Evolutionary conservation across 352 stramenopile species (phyloP).

Genomic region (Phytophthora meadii): DNA sequence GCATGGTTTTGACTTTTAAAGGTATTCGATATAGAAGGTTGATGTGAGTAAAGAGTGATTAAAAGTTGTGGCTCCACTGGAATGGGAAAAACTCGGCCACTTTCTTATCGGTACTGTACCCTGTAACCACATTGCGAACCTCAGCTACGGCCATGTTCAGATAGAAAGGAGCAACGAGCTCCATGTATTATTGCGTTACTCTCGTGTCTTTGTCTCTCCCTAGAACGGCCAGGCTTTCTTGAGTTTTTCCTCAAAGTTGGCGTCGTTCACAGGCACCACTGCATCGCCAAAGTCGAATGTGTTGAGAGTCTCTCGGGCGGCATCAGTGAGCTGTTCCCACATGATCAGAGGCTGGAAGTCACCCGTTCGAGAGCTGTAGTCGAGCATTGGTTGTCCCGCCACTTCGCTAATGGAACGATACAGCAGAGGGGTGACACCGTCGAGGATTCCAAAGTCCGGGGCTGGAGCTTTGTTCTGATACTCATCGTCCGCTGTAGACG

Average conservation of each 20-base stretch:
- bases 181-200: not conserved
- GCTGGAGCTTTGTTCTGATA: constrained; percentile 1
- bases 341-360: constrained; percentile 12
- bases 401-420: constrained; percentile 6
- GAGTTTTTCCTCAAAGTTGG: constrained; percentile 6
- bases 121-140: no score
- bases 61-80: no score
- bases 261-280: constrained; percentile 4
- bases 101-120: no score
- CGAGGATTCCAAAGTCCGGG: constrained; percentile 5
- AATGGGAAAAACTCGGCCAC: no score
- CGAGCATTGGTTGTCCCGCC: constrained; percentile 4
- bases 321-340: constrained; percentile 10
- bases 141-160: not conserved
- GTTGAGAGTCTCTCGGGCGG: not conserved
- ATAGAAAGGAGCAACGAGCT: not conserved
- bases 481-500: not conserved
- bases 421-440: not conserved
- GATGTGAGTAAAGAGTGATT: no score
- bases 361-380: constrained; percentile 6
- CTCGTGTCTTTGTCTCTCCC: not conserved
- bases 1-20: no score
- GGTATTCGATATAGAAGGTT: no score
- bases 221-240: constrained; percentile 15
- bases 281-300: constrained; percentile 6